These are phyloP conservation scores for Pestalotiopsis sp. DNA, from an alignment of 2,329 filamentous ascomycete genomes.

Conservation along the genomic window DNA sequence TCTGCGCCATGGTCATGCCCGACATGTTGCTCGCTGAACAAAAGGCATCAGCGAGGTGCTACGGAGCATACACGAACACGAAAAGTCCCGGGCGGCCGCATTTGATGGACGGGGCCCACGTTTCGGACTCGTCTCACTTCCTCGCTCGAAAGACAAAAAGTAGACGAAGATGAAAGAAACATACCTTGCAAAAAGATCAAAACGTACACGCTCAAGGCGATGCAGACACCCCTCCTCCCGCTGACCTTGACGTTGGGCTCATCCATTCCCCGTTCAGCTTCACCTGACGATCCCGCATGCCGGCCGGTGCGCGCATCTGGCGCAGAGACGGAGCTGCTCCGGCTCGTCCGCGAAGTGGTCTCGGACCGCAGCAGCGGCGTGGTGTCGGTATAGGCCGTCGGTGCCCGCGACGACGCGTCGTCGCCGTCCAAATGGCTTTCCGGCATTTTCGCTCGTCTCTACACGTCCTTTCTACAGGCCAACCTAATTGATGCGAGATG, in stretches of 20 bases:
- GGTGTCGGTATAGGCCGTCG: conserved; percentile 21
- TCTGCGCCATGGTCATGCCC: conserved; percentile 79
- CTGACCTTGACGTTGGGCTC: conserved; percentile 30
- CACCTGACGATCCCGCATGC: background rate
- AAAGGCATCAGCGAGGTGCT: no score
- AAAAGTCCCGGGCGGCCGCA: no score
- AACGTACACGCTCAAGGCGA: conserved; percentile 53
- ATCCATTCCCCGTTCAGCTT: conserved; percentile 14
- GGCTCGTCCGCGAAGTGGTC: conserved; percentile 16
- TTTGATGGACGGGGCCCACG: no score
- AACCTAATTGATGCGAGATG: background rate
- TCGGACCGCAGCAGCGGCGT: conserved; percentile 27
- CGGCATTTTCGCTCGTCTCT: background rate
- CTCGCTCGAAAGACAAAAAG: background rate
- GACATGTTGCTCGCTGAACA: conserved; percentile 67
- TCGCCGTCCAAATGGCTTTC: conserved; percentile 9
- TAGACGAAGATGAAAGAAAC: conserved; percentile 11
- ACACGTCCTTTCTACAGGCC: background rate
- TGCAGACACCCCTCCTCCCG: conserved; percentile 38
- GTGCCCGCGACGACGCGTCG: conserved; percentile 15
- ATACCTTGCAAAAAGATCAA: conserved; percentile 62
- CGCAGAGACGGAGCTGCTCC: conserved; percentile 6
- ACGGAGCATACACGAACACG: no score
- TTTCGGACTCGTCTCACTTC: background rate
- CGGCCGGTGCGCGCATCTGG: background rate